Evolutionary conservation across 495 filamentous ascomycete genomes (phyloP).

Genomic region (Mycothermus thermophilus): DNA sequence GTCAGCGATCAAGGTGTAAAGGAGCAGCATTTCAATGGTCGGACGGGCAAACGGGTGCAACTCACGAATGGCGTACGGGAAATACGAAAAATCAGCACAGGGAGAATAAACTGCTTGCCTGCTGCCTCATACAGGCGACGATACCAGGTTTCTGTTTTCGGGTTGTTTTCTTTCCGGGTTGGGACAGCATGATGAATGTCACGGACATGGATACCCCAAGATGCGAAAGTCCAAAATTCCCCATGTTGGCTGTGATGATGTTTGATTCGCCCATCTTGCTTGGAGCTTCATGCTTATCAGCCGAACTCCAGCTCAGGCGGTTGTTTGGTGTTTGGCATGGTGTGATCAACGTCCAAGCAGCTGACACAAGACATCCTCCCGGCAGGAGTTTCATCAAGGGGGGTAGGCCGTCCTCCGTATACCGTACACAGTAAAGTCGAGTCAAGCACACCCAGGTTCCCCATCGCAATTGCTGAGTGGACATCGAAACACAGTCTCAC

Average conservation of each 20-base stretch:
- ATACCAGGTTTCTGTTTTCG: constrained; percentile 10
- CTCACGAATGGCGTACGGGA: constrained; percentile 26
- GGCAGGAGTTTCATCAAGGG: constrained; percentile 1
- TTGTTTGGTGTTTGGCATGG: too few species aligned
- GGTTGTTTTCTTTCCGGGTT: constrained; percentile 1
- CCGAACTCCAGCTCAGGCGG: too few species aligned
- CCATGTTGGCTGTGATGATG: constrained; percentile 1
- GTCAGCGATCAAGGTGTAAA: constrained; percentile 86
- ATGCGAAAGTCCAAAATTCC: constrained; percentile 1
- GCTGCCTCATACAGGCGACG: constrained; percentile 13
- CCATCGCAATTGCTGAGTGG: too few species aligned
- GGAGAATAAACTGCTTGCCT: constrained; percentile 24
- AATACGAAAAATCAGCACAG: constrained; percentile 27
- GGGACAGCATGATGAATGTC: constrained; percentile 11
- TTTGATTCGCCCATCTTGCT: not conserved
- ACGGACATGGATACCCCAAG: constrained; percentile 11
- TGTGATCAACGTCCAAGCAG: not conserved
- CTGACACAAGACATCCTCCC: not conserved
- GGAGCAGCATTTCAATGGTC: constrained; percentile 10
- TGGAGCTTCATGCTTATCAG: not conserved
- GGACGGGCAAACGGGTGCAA: constrained; percentile 17
- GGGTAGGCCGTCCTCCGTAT: too few species aligned
- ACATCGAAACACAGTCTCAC: too few species aligned
- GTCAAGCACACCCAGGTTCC: too few species aligned
- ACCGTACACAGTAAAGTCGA: too few species aligned